Percentiles rank a stretch among this genome's conserved stretches.
Evolutionary conservation across 306 rosid species (phyloP).

Genomic region (Fragaria iinumae): DNA sequence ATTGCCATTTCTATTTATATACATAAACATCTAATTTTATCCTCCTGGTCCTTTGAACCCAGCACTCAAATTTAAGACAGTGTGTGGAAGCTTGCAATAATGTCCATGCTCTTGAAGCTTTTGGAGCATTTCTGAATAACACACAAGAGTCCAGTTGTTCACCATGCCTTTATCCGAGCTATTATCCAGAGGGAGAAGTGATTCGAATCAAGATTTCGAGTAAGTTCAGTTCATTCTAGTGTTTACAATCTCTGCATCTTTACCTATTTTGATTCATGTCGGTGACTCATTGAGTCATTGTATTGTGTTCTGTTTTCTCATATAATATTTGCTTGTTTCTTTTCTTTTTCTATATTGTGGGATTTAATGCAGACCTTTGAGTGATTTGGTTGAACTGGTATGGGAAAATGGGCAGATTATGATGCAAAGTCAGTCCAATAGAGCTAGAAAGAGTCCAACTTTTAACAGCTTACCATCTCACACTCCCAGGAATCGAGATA

Average conservation of each 20-base stretch:
- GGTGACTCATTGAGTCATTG: not conserved
- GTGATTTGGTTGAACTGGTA: conserved; percentile 78
- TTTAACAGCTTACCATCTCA: conserved; percentile 52
- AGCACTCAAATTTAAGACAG: conserved; percentile 17
- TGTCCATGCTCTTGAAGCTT: conserved; percentile 30
- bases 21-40: not conserved
- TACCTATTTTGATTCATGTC: conserved; percentile 20
- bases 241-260: conserved; percentile 19
- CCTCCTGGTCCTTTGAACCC: conserved; percentile 36
- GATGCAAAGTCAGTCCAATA: conserved; percentile 72
- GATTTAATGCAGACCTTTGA: conserved; percentile 60
- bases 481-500: conserved; percentile 54
- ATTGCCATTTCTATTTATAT: conserved; percentile 18
- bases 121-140: conserved; percentile 37
- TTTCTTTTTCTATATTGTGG: conserved; percentile 19
- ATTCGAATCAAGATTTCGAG: conserved; percentile 54
- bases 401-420: conserved; percentile 91
- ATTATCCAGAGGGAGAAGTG: conserved; percentile 59
- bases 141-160: conserved; percentile 28
- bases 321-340: conserved; percentile 6
- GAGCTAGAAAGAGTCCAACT: conserved; percentile 58
- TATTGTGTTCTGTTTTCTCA: conserved; percentile 17
- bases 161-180: conserved; percentile 89
- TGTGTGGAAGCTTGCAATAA: conserved; percentile 36
- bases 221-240: conserved; percentile 41